phyloP scores from a whole-genome alignment of 2,329 filamentous ascomycete species.

The Botrytis hyacinthi region DNA sequence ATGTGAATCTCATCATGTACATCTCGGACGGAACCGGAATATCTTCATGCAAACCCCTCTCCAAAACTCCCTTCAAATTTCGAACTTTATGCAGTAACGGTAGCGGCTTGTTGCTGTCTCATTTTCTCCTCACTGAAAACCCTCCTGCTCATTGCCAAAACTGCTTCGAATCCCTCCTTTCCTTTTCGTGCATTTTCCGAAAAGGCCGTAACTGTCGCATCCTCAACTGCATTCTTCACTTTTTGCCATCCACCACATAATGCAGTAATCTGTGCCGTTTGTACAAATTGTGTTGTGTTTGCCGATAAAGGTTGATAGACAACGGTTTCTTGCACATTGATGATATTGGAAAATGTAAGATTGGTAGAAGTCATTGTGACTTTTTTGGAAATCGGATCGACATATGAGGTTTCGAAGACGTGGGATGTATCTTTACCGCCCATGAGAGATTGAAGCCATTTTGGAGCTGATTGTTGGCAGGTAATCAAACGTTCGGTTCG shows the following conservation, averaged over 20 bases:
- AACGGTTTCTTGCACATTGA: conserved; percentile 91
- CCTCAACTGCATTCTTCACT: conserved; percentile 94
- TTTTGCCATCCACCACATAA: conserved; percentile 96
- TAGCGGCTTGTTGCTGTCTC: conserved; percentile 42
- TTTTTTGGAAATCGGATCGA: conserved; percentile 77
- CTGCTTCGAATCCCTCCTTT: conserved; percentile 90
- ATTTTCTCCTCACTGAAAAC: conserved; percentile 89
- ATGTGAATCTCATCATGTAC: background rate
- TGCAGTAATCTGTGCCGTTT: conserved; percentile 90
- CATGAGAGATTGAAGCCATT: conserved; percentile 78
- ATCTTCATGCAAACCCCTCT: background rate
- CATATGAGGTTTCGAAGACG: conserved; percentile 94
- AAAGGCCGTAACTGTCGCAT: conserved; percentile 84
- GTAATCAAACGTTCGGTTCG: conserved; percentile 69
- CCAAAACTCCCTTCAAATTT: background rate
- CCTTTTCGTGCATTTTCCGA: conserved; percentile 88
- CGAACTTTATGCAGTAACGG: background rate
- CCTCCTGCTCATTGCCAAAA: conserved; percentile 87
- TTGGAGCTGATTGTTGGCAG: conserved; percentile 65
- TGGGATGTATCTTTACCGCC: conserved; percentile 78
- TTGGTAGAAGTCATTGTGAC: conserved; percentile 98
- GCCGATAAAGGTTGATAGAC: conserved; percentile 66
- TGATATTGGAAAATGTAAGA: conserved; percentile 85
- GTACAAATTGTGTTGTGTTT: conserved; percentile 74
- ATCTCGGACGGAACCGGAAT: background rate